These are phyloP conservation scores for Rhodotorula graminis DNA, from an alignment of 768 basidiomycete species.

Conservation along the genomic window DNA sequence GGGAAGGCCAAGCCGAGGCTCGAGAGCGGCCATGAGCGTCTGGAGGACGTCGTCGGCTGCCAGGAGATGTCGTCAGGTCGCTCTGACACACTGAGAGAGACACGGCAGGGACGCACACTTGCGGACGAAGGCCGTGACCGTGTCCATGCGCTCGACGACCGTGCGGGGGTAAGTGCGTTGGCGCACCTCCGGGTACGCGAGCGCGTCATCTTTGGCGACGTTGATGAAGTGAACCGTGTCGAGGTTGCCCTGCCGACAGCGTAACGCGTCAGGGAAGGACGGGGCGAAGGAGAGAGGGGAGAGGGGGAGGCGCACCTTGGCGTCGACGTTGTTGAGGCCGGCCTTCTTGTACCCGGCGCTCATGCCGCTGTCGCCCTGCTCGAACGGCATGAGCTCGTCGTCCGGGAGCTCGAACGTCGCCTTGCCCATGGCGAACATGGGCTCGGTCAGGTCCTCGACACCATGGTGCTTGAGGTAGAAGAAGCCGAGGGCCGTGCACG, in stretches of 20 bases:
- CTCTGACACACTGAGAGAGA: too few species aligned
- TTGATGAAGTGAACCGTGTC: constrained; percentile 62
- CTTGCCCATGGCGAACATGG: constrained; percentile 58
- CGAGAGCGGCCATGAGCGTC: constrained; percentile 56
- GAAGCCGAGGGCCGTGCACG: constrained; percentile 60
- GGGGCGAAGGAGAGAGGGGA: too few species aligned
- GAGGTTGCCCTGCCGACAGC: constrained; percentile 49
- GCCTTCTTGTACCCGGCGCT: constrained; percentile 53
- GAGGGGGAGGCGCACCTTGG: not conserved
- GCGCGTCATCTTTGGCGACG: constrained; percentile 62
- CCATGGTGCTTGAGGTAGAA: constrained; percentile 53
- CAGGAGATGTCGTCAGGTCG: not conserved
- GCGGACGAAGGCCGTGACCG: constrained; percentile 57
- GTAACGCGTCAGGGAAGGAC: not conserved
- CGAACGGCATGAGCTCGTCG: constrained; percentile 59
- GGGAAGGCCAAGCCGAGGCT: constrained; percentile 57
- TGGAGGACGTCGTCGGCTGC: constrained; percentile 54
- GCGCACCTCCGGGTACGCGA: constrained; percentile 57
- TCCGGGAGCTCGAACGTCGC: constrained; percentile 57
- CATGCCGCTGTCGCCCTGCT: constrained; percentile 49
- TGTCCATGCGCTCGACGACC: constrained; percentile 55
- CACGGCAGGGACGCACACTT: constrained; percentile 43
- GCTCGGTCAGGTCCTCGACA: constrained; percentile 48
- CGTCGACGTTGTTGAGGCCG: constrained; percentile 15
- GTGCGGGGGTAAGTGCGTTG: constrained; percentile 59